phyloP scores from a whole-genome alignment of 1,284 basidiomycete genomes.

The Leccinum insigne region DNA sequence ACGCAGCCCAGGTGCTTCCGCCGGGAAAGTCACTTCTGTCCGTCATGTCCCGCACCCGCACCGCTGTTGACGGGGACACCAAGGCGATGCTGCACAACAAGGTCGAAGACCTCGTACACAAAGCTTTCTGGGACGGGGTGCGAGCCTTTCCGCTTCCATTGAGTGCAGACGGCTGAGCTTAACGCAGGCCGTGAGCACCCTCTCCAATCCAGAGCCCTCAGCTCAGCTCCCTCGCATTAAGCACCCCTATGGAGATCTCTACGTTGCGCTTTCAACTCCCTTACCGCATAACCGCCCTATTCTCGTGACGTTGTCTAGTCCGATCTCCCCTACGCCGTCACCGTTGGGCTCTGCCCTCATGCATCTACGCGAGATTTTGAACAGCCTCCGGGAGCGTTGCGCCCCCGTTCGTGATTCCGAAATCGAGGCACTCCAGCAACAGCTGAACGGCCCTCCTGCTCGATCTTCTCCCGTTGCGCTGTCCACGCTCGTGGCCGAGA shows the following conservation, averaged over 20 bases:
- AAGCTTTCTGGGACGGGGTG: constrained; percentile 75
- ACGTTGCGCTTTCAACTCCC: constrained; percentile 48
- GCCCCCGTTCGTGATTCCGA: constrained; percentile 62
- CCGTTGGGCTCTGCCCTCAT: constrained; percentile 57
- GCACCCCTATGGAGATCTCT: constrained; percentile 54
- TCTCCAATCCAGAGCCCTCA: constrained; percentile 45
- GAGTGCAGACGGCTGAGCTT: constrained; percentile 21
- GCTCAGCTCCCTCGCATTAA: constrained; percentile 51
- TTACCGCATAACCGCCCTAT: constrained; percentile 52
- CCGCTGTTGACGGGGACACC: constrained; percentile 21
- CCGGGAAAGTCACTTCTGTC: constrained; percentile 70
- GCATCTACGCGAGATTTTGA: constrained; percentile 51
- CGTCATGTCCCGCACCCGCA: constrained; percentile 47
- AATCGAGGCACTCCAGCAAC: constrained; percentile 44
- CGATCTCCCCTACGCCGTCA: constrained; percentile 63
- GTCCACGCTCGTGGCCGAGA: constrained; percentile 45
- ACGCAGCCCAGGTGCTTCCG: constrained; percentile 57
- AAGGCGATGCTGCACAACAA: constrained; percentile 43
- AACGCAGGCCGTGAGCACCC: constrained; percentile 41
- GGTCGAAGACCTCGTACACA: constrained; percentile 56
- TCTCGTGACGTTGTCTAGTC: constrained; percentile 50
- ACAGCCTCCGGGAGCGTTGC: constrained; percentile 54
- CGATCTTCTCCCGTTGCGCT: constrained; percentile 26
- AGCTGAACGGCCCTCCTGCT: constrained; percentile 38
- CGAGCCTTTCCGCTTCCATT: constrained; percentile 16